Base-by-base conservation (phyloP, 2,329 filamentous ascomycete species). In the Didymella sp. region DNA sequence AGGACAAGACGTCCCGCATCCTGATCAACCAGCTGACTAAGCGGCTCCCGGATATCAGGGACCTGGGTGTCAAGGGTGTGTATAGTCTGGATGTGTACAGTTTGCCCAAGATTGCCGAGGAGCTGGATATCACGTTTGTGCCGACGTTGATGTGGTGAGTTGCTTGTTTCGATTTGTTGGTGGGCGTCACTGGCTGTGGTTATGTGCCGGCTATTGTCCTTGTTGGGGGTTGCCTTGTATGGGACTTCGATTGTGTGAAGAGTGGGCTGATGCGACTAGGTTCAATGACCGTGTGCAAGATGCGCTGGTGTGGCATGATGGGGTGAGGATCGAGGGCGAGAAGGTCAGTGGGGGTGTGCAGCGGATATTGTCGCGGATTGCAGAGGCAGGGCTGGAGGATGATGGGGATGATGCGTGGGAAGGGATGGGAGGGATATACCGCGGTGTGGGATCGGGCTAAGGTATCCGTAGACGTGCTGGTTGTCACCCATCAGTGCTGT, bases 11-110 rank as follows among this genome's bases (percentile, higher is more conserved):
- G n/a, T 62, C 60, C 15, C 57, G 59, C 4, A 46, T 60, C 45
- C 50, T 67, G 2, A 58, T 64, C 24, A 22, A 43, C 3, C 56
- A 59, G 9, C 55, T 67, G 22, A 56, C 51, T 12, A 61, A 63
- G 38, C 59, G 59, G 9, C 55, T 70, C 1, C 64, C 67, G n/a
- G 45, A 52, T 17, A 61, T 62, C 6, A 28, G 57, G 15, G 28
- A 50, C 6, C 49, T 63, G 17, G 60, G 56, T 9, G 59, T 68
- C 17, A 48, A 48, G 21, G 67, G 64, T 24, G 63, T 66, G 6
- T 70, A 67, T 25, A 62, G 61, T 38, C 60, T 70, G 44, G 67
- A 70, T 37, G 66, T 66, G 42, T 68, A 68, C 38, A 51, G 60
- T n/a, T 35, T 68, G 27, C 67, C 67, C 1, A 61, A 63, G 19